These are phyloP conservation scores for Coriaria nepalensis DNA, from an alignment of 306 rosid species.

Conservation along the genomic window DNA sequence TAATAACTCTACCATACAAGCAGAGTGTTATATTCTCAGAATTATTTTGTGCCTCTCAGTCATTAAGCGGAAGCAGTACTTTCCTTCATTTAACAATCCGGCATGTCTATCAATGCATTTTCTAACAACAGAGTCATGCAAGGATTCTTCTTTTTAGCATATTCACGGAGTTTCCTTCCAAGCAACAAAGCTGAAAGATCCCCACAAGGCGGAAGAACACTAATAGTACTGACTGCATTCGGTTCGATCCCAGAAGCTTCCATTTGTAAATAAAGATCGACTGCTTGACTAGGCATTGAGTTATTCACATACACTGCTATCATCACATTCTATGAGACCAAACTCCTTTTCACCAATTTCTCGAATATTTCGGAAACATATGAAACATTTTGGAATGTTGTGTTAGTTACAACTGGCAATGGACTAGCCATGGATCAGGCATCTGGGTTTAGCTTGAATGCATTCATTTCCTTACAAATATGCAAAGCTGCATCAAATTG, in stretches of 20 bases:
- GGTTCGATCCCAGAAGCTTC: slow-evolving; percentile 35
- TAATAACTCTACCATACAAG: slow-evolving; percentile 58
- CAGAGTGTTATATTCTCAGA: slow-evolving; percentile 37
- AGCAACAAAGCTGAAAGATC: slow-evolving; percentile 60
- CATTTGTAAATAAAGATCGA: slow-evolving; percentile 41
- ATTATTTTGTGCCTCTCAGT: slow-evolving; percentile 19
- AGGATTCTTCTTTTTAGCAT: slow-evolving; percentile 33
- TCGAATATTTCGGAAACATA: slow-evolving; percentile 34
- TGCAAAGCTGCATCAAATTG: slow-evolving; percentile 47
- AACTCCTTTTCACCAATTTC: slow-evolving; percentile 33
- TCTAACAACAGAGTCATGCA: slow-evolving; percentile 50
- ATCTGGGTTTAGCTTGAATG: slow-evolving; percentile 28
- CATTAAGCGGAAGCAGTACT: slow-evolving; percentile 40
- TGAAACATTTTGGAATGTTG: slow-evolving; percentile 33
- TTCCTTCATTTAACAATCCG: slow-evolving; percentile 52
- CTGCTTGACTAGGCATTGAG: slow-evolving; percentile 41
- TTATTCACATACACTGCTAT: slow-evolving; percentile 50
- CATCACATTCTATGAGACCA: slow-evolving; percentile 80
- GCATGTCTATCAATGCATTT: slow-evolving; percentile 68
- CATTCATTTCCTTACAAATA: slow-evolving; percentile 53
- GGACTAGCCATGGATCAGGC: slow-evolving; percentile 76
- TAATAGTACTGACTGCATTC: slow-evolving; percentile 51
- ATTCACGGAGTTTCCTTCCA: slow-evolving; percentile 50
- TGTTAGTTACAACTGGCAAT: slow-evolving; percentile 46
- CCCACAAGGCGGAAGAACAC: slow-evolving; percentile 65